Evolutionary conservation across 164 flowering plant genomes (phyloP).

Genomic region (Sextonia rubra): DNA sequence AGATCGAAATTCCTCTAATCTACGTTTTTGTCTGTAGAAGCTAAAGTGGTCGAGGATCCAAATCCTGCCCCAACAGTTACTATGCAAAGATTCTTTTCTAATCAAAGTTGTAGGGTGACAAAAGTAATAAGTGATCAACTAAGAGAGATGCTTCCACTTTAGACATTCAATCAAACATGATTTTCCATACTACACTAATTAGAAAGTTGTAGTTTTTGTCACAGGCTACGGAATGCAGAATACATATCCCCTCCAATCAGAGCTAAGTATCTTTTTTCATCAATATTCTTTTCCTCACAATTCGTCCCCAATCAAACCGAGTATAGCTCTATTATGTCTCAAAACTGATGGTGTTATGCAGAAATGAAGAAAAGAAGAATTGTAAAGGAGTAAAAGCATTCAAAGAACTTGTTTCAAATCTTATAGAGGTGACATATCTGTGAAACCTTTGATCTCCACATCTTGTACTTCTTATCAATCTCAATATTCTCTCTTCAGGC

Average conservation of each 20-base stretch:
- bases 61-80: too few species aligned
- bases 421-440: neutral
- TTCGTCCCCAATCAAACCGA: too few species aligned
- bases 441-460: neutral
- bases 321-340: neutral
- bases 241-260: too few species aligned
- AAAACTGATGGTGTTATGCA: slow-evolving; percentile 16
- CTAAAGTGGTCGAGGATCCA: too few species aligned
- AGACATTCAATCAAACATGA: neutral
- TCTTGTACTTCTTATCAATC: neutral
- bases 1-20: too few species aligned
- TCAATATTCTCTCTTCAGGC: neutral
- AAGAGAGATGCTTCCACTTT: neutral
- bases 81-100: slow-evolving; percentile 13
- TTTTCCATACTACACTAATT: neutral
- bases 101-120: slow-evolving; percentile 9
- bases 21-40: too few species aligned
- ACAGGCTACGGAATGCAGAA: too few species aligned
- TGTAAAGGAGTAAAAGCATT: slow-evolving; percentile 36
- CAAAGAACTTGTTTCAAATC: slow-evolving; percentile 39
- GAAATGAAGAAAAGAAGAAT: slow-evolving; percentile 42
- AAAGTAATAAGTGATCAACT: slow-evolving; percentile 19
- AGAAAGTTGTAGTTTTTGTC: neutral
- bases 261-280: too few species aligned
- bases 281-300: too few species aligned